A percentile compares a stretch with the other conserved stretches of the same genome.
These are phyloP conservation scores for Lactarius indigo DNA, from an alignment of 768 basidiomycete genomes.

Conservation along the genomic window DNA sequence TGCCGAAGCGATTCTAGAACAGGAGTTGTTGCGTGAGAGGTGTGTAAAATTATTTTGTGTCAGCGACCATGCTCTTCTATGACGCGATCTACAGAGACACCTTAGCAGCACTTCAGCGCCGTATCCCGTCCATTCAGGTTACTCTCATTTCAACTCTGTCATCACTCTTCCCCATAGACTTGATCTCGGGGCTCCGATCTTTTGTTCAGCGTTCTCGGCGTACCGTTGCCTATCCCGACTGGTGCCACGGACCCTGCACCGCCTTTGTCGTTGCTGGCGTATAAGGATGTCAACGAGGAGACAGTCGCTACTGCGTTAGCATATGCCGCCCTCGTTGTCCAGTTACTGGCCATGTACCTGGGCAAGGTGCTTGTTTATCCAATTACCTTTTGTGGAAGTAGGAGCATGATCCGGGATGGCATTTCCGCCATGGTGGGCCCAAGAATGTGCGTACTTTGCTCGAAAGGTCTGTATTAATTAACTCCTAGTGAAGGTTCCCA, in stretches of 20 bases:
- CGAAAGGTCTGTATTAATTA: background rate
- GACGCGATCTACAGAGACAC: slow-evolving; percentile 40
- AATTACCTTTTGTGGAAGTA: slow-evolving; percentile 84
- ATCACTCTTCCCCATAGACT: slow-evolving; percentile 84
- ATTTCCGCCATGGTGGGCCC: slow-evolving; percentile 96
- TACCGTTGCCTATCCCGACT: slow-evolving; percentile 88
- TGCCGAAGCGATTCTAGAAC: slow-evolving; percentile 21
- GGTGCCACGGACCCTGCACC: slow-evolving; percentile 77
- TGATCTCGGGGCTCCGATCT: slow-evolving; percentile 75
- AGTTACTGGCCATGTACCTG: slow-evolving; percentile 75
- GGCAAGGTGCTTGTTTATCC: slow-evolving; percentile 81
- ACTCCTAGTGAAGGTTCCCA: slow-evolving; percentile 69
- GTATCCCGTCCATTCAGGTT: slow-evolving; percentile 52
- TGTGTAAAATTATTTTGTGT: slow-evolving; percentile 18
- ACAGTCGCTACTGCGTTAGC: slow-evolving; percentile 86
- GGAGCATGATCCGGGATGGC: slow-evolving; percentile 86
- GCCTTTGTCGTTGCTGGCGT: slow-evolving; percentile 61
- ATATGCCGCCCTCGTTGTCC: slow-evolving; percentile 83
- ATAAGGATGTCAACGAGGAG: slow-evolving; percentile 79
- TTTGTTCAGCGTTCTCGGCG: slow-evolving; percentile 82
- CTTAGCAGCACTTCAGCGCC: slow-evolving; percentile 45
- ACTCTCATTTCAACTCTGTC: slow-evolving; percentile 68
- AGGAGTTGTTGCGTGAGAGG: slow-evolving; percentile 36
- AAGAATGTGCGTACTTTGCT: slow-evolving; percentile 61
- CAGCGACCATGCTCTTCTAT: slow-evolving; percentile 21